Conservation (phyloP, 257 asterid species). For the Lantana camara region DNA sequence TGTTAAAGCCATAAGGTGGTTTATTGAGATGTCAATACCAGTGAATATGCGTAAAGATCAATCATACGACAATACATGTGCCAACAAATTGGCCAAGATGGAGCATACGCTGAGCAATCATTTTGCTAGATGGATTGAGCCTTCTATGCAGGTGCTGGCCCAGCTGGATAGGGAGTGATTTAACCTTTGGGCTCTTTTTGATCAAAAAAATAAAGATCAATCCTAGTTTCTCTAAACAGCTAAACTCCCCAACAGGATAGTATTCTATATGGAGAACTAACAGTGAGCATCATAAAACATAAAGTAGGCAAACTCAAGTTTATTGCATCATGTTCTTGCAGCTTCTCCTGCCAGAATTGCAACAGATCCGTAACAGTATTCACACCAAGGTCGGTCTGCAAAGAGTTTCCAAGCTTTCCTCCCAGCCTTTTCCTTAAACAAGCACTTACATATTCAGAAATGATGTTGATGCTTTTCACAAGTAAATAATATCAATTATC, state of each 20-base stretch:
- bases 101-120: too few species aligned
- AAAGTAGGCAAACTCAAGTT: conserved; percentile 75
- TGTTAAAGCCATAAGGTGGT: conserved; percentile 1
- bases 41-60: too few species aligned
- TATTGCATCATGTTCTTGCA: conserved; percentile 79
- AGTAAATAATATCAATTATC: not conserved
- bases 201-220: too few species aligned
- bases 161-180: too few species aligned
- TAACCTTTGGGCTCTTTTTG: too few species aligned
- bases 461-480: conserved; percentile 15
- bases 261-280: conserved; percentile 13
- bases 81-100: too few species aligned
- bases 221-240: not conserved
- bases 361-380: conserved; percentile 88
- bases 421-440: conserved; percentile 90
- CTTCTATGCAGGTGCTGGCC: too few species aligned
- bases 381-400: conserved; percentile 76
- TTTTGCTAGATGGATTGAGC: too few species aligned
- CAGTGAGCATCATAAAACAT: conserved; percentile 14
- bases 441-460: not conserved
- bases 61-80: too few species aligned
- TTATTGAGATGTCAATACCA: conserved; percentile 12
- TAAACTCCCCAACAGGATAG: conserved; percentile 1
- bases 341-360: conserved; percentile 80
- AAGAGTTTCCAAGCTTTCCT: conserved; percentile 91